Percentiles rank a stretch among this genome's conserved stretches.
These are phyloP conservation scores for Cordyceps javanica DNA, from an alignment of 2,329 filamentous ascomycete genomes.

Conservation along the genomic window DNA sequence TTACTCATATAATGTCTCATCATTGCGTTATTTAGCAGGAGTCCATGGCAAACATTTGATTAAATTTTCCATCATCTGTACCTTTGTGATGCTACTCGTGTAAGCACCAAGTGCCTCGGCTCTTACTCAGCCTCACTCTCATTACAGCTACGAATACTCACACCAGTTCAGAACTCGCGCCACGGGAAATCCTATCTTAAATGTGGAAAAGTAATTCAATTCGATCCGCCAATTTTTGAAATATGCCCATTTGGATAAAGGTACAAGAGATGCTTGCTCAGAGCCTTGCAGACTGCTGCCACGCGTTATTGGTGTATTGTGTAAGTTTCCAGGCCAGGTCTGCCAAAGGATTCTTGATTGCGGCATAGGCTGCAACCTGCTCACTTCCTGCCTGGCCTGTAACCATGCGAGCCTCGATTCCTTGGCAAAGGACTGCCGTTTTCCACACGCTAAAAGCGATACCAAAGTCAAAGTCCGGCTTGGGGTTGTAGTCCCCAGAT, in stretches of 20 bases:
- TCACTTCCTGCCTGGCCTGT: slow-evolving; percentile 82
- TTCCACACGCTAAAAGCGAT: slow-evolving; percentile 57
- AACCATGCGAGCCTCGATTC: slow-evolving; percentile 85
- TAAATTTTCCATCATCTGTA: background rate
- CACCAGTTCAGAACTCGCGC: no score
- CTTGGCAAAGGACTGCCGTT: slow-evolving; percentile 64
- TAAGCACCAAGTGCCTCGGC: background rate
- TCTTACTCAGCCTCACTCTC: background rate
- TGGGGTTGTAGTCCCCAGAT: slow-evolving; percentile 63
- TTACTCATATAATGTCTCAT: background rate
- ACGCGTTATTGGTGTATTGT: slow-evolving; percentile 30
- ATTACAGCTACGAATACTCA: background rate
- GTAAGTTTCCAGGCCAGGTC: slow-evolving; percentile 74
- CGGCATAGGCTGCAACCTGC: slow-evolving; percentile 67
- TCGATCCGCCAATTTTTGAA: no score
- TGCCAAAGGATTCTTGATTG: slow-evolving; percentile 64
- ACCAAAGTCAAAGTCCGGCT: slow-evolving; percentile 54
- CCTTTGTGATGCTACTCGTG: background rate
- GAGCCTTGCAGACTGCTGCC: slow-evolving; percentile 21
- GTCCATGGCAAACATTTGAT: no score
- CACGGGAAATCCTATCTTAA: no score
- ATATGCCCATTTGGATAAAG: no score
- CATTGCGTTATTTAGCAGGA: background rate
- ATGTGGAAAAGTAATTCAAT: no score
- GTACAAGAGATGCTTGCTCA: slow-evolving; percentile 8